Evolutionary conservation across 139 green algal genomes (phyloP), one percentile per base, ranked within the genome.

Genomic region (Marvania coccoides): DNA sequence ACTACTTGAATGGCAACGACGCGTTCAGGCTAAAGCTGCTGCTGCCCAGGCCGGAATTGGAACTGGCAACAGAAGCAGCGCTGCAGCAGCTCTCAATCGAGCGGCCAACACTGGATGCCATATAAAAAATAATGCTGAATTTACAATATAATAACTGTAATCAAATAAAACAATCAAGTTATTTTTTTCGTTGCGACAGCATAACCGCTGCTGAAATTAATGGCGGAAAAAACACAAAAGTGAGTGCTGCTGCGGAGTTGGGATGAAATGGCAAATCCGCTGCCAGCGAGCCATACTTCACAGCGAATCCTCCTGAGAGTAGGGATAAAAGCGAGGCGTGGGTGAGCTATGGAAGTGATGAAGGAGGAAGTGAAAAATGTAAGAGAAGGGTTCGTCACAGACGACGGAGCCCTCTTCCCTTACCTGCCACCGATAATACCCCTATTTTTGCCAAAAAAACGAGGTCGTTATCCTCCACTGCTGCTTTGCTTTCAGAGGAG

Each of bases 11-110:
- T 37, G 92, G 92, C 26, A 75, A 65, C 7, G 94, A 98, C 63
- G 94, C 94, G 4, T 99, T 90, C 78, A 81, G 94, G 2, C 75
- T 99, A 1, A 99, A 98, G 83, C 84, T 99, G 63, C 71, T 92
- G 65, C 71, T 99, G 48, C 94, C 90, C 12, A 14, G n/a, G 36
- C 9, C 15, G 15, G n/a, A n/a, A n/a, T n/a, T n/a, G 45, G 19
- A 55, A 13, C 65, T 72, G 42, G 42, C 37, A 15, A 26, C n/a
- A 37, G 23, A 19, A 3, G 6, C 30, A 36, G 38, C 38, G 15
- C n/a, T 58, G 23, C 38, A 56, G 63, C 63, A 54, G 47, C 28
- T 24, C 28, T 51, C 33, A 30, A 37, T 24, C 6, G 35, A 62
- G 48, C 47, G 54, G 2, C 26, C 53, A 15, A 24, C 40, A 13